Evolutionary conservation across 495 filamentous ascomycete species (phyloP), one percentile per base, ranked within the genome.

Genomic region (Hypoxylon cercidicola): DNA sequence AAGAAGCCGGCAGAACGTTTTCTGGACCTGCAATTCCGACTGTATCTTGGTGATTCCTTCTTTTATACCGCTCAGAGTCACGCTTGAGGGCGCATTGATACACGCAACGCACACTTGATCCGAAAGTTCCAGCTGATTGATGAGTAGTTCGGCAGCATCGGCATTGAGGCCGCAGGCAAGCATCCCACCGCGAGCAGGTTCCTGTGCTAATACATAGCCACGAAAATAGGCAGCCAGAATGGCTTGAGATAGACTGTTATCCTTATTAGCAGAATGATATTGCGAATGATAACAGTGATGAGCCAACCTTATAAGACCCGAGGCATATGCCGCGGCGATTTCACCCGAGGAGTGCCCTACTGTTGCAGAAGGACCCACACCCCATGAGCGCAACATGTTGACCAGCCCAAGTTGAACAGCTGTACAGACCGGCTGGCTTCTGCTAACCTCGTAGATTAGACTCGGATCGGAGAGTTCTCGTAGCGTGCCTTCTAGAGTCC

Each of bases 291-390:
- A n/a, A n/a, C n/a, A n/a, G n/a, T n/a, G n/a, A n/a, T n/a, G n/a
- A n/a, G n/a, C n/a, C n/a, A n/a, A n/a, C n/a, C 13, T 43, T 67
- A 85, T 41, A 11, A 75, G 66, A 1, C 81, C 81, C 1, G 75
- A 72, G 3, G 77, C 72, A 54, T 82, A 84, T 0, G 83, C 82
- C 3, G 83, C 84, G 15, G 75, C 81, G 55, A 89, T 89, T 60
- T 90, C 87, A 2, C 87, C 87, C 59, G 82, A 85, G 0, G 87
- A 89, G 63, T 90, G 87, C 1, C 87, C 87, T 0, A 87, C 76
- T 0, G 84, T 81, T n/a, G 75, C 75, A 1, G 68, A 54, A 0
- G 85, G 81, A 0, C 37, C 52, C 15, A 89, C 73, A 20, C 78
- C 78, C 77, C 85, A 88, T 4, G 69, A 74, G 0, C 55, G 45